Conservation (phyloP, 1,139 yeast species). For the Chernovozyma sophiae-reginae region DNA sequence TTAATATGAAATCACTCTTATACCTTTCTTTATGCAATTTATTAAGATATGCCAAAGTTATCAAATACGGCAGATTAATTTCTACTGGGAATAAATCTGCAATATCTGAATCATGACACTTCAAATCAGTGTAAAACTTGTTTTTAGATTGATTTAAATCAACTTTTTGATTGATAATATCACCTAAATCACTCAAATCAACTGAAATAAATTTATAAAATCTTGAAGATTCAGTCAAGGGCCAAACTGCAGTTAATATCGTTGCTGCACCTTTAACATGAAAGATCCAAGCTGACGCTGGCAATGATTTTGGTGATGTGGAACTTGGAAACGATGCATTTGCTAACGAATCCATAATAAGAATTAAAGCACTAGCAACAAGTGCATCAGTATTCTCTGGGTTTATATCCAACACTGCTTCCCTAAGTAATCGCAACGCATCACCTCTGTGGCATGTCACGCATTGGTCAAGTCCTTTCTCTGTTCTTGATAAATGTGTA, state of each 20-base stretch:
- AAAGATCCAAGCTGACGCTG: slow-evolving; percentile 95
- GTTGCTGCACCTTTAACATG: slow-evolving; percentile 98
- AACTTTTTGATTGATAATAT: slow-evolving; percentile 56
- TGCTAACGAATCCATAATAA: slow-evolving; percentile 90
- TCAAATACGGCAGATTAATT: slow-evolving; percentile 76
- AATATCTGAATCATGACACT: slow-evolving; percentile 77
- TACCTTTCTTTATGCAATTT: slow-evolving; percentile 78
- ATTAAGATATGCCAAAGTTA: slow-evolving; percentile 81
- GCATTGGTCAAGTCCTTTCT: slow-evolving; percentile 72
- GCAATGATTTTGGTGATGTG: slow-evolving; percentile 59
- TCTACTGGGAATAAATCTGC: slow-evolving; percentile 84
- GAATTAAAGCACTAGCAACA: slow-evolving; percentile 84
- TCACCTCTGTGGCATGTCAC: slow-evolving; percentile 87
- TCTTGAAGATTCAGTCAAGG: slow-evolving; percentile 72
- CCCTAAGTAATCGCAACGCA: slow-evolving; percentile 73
- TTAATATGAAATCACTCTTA: slow-evolving; percentile 77
- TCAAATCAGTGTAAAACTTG: slow-evolving; percentile 52
- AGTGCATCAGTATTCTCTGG: slow-evolving; percentile 86
- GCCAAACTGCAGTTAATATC: slow-evolving; percentile 91
- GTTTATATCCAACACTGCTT: slow-evolving; percentile 79
- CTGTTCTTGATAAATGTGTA: slow-evolving; percentile 78
- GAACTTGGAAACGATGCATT: slow-evolving; percentile 79
- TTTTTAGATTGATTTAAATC: slow-evolving; percentile 20
- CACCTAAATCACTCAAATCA: slow-evolving; percentile 79
- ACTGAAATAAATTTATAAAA: slow-evolving; percentile 76